phyloP scores from a whole-genome alignment of 1,139 yeast genomes.

The Zygoascus sp. region DNA sequence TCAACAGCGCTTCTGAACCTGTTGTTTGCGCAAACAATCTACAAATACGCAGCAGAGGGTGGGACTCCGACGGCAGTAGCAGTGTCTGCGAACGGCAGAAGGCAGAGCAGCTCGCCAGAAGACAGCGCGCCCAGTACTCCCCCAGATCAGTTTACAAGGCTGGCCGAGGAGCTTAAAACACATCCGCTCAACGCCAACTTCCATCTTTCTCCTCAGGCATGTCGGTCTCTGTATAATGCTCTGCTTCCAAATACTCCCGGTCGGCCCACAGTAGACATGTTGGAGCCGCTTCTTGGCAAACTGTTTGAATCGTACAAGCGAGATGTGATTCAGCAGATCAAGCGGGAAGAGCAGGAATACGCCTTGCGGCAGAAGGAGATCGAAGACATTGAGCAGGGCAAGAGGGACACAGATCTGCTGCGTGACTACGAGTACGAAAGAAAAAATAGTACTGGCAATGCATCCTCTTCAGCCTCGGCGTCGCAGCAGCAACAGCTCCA shows the following conservation, averaged over 20 bases:
- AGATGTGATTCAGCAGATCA: constrained; percentile 29
- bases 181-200: constrained; percentile 31
- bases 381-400: constrained; percentile 30
- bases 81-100: background rate
- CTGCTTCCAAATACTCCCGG: constrained; percentile 26
- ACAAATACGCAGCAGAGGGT: constrained; percentile 29
- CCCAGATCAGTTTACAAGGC: constrained; percentile 21
- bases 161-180: constrained; percentile 25
- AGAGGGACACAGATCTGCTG: constrained; percentile 22
- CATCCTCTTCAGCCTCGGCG: constrained; percentile 6
- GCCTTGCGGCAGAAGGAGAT: constrained; percentile 32
- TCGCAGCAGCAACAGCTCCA: constrained; percentile 13
- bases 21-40: constrained; percentile 33
- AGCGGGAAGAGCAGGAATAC: constrained; percentile 34
- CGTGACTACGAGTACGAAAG: constrained; percentile 3
- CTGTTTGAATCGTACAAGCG: constrained; percentile 31
- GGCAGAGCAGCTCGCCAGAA: background rate
- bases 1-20: constrained; percentile 31
- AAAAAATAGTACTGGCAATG: constrained; percentile 2
- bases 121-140: constrained; percentile 7
- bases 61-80: constrained; percentile 10
- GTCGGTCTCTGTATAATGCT: constrained; percentile 28
- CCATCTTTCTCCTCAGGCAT: constrained; percentile 28
- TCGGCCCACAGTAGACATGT: constrained; percentile 27
- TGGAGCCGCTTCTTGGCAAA: constrained; percentile 28